Base-by-base conservation (phyloP, 345 rosid genomes). In the Kernera saxatilis region DNA sequence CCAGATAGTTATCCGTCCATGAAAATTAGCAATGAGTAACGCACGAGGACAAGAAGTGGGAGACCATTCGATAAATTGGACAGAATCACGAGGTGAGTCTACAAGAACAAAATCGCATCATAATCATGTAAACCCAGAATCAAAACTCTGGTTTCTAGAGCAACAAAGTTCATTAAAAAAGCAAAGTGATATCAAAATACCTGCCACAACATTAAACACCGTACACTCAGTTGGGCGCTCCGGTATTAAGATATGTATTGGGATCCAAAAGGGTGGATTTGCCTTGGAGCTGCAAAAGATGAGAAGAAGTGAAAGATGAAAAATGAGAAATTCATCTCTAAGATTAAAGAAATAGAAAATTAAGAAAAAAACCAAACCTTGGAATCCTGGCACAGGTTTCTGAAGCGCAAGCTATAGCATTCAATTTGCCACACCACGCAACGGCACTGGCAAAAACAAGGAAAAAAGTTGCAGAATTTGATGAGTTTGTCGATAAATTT, bases 81-180 rank as follows among this genome's bases (percentile, higher is more conserved):
- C 98, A 74, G 99, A 94, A 82, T 94, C 99, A 48, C 99, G 94
- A 59, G 98, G 99, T 73, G 98, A 94, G 78, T 94, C 99, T 94
- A 85, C 70, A 81, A 29, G 39, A 64, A 55, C 27, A 63, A 18
- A 50, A 17, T 3, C 10, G 49, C 21, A 71, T 29, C 23, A 46
- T 32, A 32, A 37, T 27, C 55, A 7, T 12, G 9, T 33, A 46
- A 79, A 76, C 49, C 35, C 26, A 27, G 29, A 11, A 65, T 19
- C 25, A 35, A n/a, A 70, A 59, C 51, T 27, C 30, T 37, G 14
- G 22, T 13, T 59, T 15, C 11, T 5, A 32, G 14, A 56, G 3
- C 21, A 29, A 41, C 4, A 37, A 60, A 60, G 3, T n/a, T n/a
- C n/a, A n/a, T n/a, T n/a, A 9, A 48, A 3, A n/a, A 17, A 45